Base-by-base conservation (phyloP, 169 alveolate genomes). In the Cryptosporidium ubiquitum region DNA sequence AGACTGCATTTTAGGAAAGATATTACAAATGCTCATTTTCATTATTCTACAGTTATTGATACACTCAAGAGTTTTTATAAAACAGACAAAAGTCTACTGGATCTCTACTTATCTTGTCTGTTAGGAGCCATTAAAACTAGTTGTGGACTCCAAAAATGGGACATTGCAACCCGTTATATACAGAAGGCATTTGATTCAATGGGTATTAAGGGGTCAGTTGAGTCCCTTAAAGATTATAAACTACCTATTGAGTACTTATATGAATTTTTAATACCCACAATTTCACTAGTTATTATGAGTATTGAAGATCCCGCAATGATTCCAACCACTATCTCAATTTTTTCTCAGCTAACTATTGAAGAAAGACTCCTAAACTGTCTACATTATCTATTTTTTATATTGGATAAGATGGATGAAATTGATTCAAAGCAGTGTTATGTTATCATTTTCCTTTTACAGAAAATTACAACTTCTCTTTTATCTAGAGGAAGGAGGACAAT, bases 401-500 rank as follows among this genome's bases (percentile, higher is more conserved):
- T 79, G 20, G 79, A 64, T 39, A 61, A 31, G 40, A 37, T 79
- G 9, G 84, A 29, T n/a, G 64, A 42, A 7, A 20, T 44, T 26
- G 20, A 23, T 29, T 69, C 84, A 33, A 33, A 29, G 44, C 55
- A 66, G 23, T 29, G 44, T 18, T 61, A 40, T 26, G 42, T 42
- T 74, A 64, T 58, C 35, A 16, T 37, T 14, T 37, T 79, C 16
- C 20, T 79, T 1, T 68, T 79, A 2, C 89, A 79, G 20, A 79
- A 79, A 66, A 66, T 61, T 26, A 14, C 37, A 0, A 20, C 66
- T 3, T 68, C 66, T 16, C 44, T 79, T n/a, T 39, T 79, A 42
- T 18, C 40, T 3, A 79, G 89, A 79, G 89, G 89, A 7, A 79
- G 89, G 10, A 79, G 52, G 44, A 60, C 89, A n/a, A 40, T 79